Evolutionary conservation across 164 flowering plant species (phyloP), one percentile per base, ranked within the genome.

Genomic region (Dillenia suffruticosa): DNA sequence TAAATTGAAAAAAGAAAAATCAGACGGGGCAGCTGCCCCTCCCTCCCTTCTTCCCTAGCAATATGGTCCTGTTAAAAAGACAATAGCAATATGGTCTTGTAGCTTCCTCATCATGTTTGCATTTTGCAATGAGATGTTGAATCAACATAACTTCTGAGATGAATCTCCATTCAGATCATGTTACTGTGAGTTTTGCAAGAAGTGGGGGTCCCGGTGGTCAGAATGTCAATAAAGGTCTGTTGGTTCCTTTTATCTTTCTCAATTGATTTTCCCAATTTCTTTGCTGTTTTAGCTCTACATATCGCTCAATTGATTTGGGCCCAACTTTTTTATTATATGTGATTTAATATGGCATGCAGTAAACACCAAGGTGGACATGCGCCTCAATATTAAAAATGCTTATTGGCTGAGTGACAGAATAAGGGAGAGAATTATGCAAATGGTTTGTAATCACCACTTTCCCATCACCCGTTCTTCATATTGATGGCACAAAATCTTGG

Each of bases 361-460:
- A 61, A 95, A 90, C 77, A 92, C 99, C 19, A 95, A 95, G 81
- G 97, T 95, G 68, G 99, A 95, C 73, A 92, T 95, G 99, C 96
- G 99, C 57, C 92, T 95, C 79, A 92, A 92, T 77, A 90, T 95
- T 4, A 81, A 81, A 57, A 77, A 82, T 65, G 97, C 98, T 17
- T 66, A 77, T 65, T 95, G 98, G 99, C 73, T 95, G 52, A 80
- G 87, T 61, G 95, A 92, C 64, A 70, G 96, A 61, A 68, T 91
- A 70, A 84, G 80, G 59, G 96, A 95, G 63, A 83, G 73, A 79
- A 92, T 95, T 57, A 55, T 88, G 79, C 92, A 85, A 78, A 75
- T 77, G 96, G 97, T 95, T 46, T 54, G 89, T 77, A 48, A 44
- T 63, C 68, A 7, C 2, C 52, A 22, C 6, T 32, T 32, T 32